These are phyloP conservation scores for Euptelea pleiosperma DNA, from an alignment of 164 flowering plant species.

Conservation along the genomic window DNA sequence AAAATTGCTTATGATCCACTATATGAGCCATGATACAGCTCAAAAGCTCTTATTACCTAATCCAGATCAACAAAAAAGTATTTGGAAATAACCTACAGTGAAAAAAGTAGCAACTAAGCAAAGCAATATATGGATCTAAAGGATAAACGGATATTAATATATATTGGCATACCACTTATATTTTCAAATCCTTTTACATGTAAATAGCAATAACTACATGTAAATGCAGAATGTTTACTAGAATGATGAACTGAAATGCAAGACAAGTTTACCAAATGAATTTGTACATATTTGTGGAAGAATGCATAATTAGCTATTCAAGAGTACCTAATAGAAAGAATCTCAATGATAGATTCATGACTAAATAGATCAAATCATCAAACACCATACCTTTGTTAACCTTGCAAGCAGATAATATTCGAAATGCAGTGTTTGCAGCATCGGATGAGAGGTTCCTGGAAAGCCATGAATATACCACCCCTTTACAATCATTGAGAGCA, in stretches of 20 bases:
- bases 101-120: not conserved
- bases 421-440: conserved; percentile 74
- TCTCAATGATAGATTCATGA: too few relatives aligned
- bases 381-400: conserved; percentile 75
- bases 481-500: conserved; percentile 75
- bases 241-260: not conserved
- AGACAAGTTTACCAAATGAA: too few relatives aligned
- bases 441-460: conserved; percentile 73
- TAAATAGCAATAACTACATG: too few relatives aligned
- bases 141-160: not conserved
- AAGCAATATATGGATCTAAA: not conserved
- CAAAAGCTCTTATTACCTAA: not conserved
- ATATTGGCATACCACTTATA: not conserved
- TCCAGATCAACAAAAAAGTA: not conserved
- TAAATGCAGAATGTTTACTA: not conserved
- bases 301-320: too few relatives aligned
- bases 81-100: not conserved
- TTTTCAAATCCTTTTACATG: too few relatives aligned
- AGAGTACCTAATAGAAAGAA: not conserved
- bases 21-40: not conserved
- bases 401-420: conserved; percentile 85
- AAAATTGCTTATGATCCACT: too few relatives aligned
- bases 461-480: conserved; percentile 86
- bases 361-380: not conserved
- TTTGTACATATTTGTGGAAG: too few relatives aligned